Percentiles rank a stretch among this genome's conserved stretches.
Conservation (phyloP, 352 stramenopile species). For the Globisporangium spinosum region DNA sequence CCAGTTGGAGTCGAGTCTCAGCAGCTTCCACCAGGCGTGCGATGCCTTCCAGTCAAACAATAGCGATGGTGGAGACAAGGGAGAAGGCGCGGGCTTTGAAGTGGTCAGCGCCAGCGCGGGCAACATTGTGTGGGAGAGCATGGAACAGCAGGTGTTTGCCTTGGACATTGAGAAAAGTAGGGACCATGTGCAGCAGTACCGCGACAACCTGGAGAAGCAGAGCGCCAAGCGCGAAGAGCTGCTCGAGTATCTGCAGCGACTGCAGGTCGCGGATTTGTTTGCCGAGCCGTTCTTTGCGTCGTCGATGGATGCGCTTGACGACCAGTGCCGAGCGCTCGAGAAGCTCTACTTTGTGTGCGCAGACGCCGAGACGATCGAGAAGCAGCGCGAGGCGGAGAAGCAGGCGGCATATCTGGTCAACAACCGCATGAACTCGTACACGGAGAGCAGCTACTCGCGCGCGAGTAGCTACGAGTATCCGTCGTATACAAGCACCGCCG, state of each 20-base stretch:
- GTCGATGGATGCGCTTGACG: conserved; percentile 29
- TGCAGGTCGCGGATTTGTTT: conserved; percentile 52
- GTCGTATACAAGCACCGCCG: neutral
- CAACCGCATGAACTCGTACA: conserved; percentile 16
- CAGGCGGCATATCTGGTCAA: conserved; percentile 33
- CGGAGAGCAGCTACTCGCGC: conserved; percentile 2
- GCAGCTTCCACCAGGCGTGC: conserved; percentile 61
- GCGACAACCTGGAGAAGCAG: conserved; percentile 63
- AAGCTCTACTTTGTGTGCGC: conserved; percentile 48
- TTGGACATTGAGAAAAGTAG: conserved; percentile 66
- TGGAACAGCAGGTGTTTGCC: conserved; percentile 81
- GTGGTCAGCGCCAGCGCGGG: conserved; percentile 27
- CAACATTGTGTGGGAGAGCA: conserved; percentile 60
- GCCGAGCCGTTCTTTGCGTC: conserved; percentile 27
- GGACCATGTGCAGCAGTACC: conserved; percentile 79
- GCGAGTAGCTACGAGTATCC: conserved; percentile 9
- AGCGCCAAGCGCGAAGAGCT: conserved; percentile 58
- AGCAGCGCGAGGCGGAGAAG: conserved; percentile 49
- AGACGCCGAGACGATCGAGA: conserved; percentile 50
- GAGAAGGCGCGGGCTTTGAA: conserved; percentile 18
- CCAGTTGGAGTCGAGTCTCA: conserved; percentile 79
- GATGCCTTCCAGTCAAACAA: conserved; percentile 35
- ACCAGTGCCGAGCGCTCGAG: conserved; percentile 49
- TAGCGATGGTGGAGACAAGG: conserved; percentile 16
- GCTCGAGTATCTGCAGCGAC: conserved; percentile 38